These are phyloP conservation scores for Hyaloperonospora arabidopsidis DNA, from an alignment of 352 stramenopile species.

Conservation along the genomic window DNA sequence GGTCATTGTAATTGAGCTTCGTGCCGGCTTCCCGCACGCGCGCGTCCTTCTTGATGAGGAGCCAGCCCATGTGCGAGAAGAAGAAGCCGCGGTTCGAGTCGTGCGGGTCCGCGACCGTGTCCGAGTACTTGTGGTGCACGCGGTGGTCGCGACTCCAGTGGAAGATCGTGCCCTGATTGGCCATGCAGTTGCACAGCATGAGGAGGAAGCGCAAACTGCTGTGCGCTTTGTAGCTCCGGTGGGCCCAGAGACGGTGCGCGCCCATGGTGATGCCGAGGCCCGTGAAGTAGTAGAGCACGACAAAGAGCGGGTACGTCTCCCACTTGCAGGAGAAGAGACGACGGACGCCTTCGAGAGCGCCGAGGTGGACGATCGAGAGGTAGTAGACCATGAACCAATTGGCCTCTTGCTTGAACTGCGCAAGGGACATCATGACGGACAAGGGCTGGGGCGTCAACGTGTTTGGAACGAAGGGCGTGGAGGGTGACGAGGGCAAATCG, in stretches of 20 bases:
- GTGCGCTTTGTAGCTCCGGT: conserved; percentile 93
- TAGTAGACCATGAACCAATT: conserved; percentile 99
- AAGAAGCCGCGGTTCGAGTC: conserved; percentile 97
- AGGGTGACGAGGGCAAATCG: conserved; percentile 15
- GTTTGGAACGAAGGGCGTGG: too few species aligned
- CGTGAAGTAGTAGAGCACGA: conserved; percentile 92
- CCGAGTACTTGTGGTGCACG: conserved; percentile 98
- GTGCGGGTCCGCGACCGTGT: conserved; percentile 91
- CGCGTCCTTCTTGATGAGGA: conserved; percentile 96
- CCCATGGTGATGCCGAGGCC: conserved; percentile 97
- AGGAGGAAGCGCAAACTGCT: conserved; percentile 89
- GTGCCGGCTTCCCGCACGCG: conserved; percentile 83
- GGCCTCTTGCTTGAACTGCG: conserved; percentile 78
- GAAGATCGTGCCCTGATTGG: conserved; percentile 98
- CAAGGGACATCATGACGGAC: conserved; percentile 42
- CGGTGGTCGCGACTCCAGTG: conserved; percentile 97
- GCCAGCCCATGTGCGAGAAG: conserved; percentile 98
- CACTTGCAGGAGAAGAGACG: conserved; percentile 72
- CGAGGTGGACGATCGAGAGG: conserved; percentile 89
- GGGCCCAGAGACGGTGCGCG: conserved; percentile 95
- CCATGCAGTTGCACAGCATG: conserved; percentile 96
- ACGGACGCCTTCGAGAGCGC: conserved; percentile 82
- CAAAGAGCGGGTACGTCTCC: conserved; percentile 85
- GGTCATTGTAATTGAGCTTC: conserved; percentile 95
- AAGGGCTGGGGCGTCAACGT: not conserved